A percentile compares a stretch with the other conserved stretches of the same genome.
Evolutionary conservation across 1,139 yeast genomes (phyloP).

Genomic region (Neolecta irregularis): DNA sequence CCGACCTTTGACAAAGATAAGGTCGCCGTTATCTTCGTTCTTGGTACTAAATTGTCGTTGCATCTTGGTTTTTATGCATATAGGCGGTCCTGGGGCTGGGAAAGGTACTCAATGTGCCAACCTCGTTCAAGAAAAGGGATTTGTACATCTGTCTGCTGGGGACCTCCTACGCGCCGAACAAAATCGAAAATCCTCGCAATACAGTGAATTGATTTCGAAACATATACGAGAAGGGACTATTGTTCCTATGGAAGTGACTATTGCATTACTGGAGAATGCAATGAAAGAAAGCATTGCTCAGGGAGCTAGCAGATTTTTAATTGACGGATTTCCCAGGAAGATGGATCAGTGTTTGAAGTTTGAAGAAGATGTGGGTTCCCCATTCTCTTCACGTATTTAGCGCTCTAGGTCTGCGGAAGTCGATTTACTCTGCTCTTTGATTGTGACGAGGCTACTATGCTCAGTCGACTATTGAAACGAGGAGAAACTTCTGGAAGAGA

Average conservation of each 20-base stretch:
- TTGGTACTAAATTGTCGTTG: too few species aligned
- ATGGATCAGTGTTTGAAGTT: slow-evolving; percentile 95
- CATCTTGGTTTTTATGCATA: too few species aligned
- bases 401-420: slow-evolving; percentile 26
- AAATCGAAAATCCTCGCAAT: slow-evolving; percentile 61
- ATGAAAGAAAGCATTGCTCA: slow-evolving; percentile 38
- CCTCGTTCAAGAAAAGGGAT: slow-evolving; percentile 63
- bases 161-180: slow-evolving; percentile 90
- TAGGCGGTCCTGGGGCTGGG: slow-evolving; percentile 74
- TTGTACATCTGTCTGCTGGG: slow-evolving; percentile 86
- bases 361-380: slow-evolving; percentile 57
- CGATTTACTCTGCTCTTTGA: slow-evolving; percentile 78
- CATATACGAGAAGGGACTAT: slow-evolving; percentile 77
- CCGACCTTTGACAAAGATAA: slow-evolving; percentile 9
- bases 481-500: slow-evolving; percentile 90
- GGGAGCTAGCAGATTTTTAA: slow-evolving; percentile 52
- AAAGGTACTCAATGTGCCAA: slow-evolving; percentile 92
- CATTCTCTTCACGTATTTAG: neutral
- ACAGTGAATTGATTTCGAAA: slow-evolving; percentile 69
- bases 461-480: slow-evolving; percentile 67
- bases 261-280: slow-evolving; percentile 68
- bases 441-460: slow-evolving; percentile 85
- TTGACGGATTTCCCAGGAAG: slow-evolving; percentile 95
- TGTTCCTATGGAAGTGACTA: slow-evolving; percentile 91
- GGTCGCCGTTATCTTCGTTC: slow-evolving; percentile 1